Base-by-base conservation (phyloP, 2,329 filamentous ascomycete species). In the Cladophialophora carrionii region DNA sequence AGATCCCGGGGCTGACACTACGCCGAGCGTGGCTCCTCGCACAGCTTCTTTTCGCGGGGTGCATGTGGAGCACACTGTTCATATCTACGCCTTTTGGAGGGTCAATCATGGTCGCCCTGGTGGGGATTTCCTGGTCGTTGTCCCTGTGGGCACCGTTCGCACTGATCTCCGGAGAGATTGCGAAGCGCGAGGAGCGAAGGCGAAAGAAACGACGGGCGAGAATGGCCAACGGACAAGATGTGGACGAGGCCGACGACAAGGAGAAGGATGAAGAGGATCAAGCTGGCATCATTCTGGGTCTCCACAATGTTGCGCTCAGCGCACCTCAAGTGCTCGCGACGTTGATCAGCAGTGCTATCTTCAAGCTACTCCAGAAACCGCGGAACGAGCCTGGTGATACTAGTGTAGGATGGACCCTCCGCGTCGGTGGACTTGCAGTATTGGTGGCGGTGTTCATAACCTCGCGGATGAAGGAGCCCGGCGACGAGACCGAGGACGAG, bases 71-170 rank as follows among this genome's bases (percentile, higher is more conserved):
- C 73, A 83, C 94, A 0, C 87, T 96, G 63, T 83, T 96, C 65
- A 90, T 96, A 46, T 84, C 82, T 48, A 87, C 86, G 2, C 88
- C 92, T 7, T 81, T 85, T 63, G 86, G 84, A 9, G 94, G 91
- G 1, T 96, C 90, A 0, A 82, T 87, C 1, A 84, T 96, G 37
- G 89, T 96, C 62, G 91, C 88, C 1, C 80, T 95, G 26, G 88
- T 96, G 55, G 94, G 94, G 37, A 87, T 98, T 64, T 92, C 91
- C 0, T 98, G 94, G 94, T 92, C 93, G 24, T 81, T 97, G 73
- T 92, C 92, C 1, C 86, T 96, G 29, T 98, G 94, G 94, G 94
- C 93, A 0, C 94, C 94, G 0, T 98, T 94, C 80, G 93, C 94
- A 46, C 90, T 98, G 72, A 97, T 98, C 75, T 92, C 91, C 53